A percentile compares a stretch with the other conserved stretches of the same genome.
These are phyloP conservation scores for Neocallimastix lanati DNA, from an alignment of 192 early-diverging fungal species.

Conservation along the genomic window DNA sequence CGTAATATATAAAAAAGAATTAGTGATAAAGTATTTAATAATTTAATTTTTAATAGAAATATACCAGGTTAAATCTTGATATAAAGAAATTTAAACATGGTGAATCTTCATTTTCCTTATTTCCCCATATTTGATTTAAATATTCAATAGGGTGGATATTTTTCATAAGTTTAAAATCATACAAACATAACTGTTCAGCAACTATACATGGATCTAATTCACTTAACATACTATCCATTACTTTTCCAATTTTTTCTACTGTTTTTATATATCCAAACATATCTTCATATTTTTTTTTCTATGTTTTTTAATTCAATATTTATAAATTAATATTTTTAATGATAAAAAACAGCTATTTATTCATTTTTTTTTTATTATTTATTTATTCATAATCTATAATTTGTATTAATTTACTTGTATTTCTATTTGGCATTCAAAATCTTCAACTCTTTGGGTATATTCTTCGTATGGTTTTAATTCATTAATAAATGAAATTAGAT, in stretches of 20 bases:
- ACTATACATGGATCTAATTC: constrained; percentile 23
- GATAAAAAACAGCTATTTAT: too few species aligned
- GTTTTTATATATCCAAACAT: constrained; percentile 22
- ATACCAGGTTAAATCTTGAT: constrained; percentile 20
- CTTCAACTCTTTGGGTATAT: not conserved
- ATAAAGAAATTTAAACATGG: constrained; percentile 33
- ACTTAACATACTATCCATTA: constrained; percentile 24
- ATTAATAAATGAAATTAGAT: constrained; percentile 18
- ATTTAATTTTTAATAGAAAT: too few species aligned
- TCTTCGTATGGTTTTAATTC: constrained; percentile 6
- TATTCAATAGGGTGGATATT: constrained; percentile 46
- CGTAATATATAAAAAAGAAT: too few species aligned
- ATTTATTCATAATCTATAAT: not conserved
- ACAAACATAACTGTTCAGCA: constrained; percentile 29
- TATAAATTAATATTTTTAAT: too few species aligned
- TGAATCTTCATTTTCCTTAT: constrained; percentile 18
- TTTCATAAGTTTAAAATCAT: constrained; percentile 30
- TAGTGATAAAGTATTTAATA: too few species aligned
- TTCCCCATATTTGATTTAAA: constrained; percentile 37
- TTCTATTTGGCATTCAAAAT: constrained; percentile 15
- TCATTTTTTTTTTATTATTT: too few species aligned
- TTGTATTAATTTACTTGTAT: constrained; percentile 10
- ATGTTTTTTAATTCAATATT: too few species aligned
- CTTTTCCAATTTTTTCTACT: constrained; percentile 25
- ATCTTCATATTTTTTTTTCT: constrained; percentile 23